These are phyloP conservation scores for Xylaria curta DNA, from an alignment of 495 filamentous ascomycete genomes.

Conservation along the genomic window DNA sequence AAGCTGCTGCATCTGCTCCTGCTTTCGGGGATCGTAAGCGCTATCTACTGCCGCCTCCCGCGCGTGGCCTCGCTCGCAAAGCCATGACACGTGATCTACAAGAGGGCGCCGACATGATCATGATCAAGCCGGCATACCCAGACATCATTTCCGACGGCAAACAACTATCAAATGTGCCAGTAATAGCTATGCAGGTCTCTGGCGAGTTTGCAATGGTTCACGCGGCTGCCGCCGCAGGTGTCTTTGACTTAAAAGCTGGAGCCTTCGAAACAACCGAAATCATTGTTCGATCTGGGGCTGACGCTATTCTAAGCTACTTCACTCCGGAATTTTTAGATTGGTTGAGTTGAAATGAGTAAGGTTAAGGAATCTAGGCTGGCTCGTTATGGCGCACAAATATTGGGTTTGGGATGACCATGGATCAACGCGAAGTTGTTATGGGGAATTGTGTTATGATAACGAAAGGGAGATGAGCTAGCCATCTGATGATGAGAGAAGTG, in stretches of 20 bases:
- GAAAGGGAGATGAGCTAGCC: background rate
- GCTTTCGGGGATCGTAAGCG: conserved; percentile 83
- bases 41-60: conserved; percentile 81
- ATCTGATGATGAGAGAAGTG: background rate
- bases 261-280: conserved; percentile 80
- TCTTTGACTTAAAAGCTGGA: conserved; percentile 83
- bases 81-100: conserved; percentile 77
- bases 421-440: background rate
- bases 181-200: conserved; percentile 82
- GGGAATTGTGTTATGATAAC: conserved; percentile 2
- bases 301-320: conserved; percentile 80
- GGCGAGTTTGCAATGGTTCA: conserved; percentile 91
- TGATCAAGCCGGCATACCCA: conserved; percentile 86
- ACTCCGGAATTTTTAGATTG: conserved; percentile 80
- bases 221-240: conserved; percentile 79
- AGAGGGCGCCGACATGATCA: conserved; percentile 85
- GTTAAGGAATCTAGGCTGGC: background rate
- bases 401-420: background rate
- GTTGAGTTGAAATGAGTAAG: conserved; percentile 41
- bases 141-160: conserved; percentile 86
- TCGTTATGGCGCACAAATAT: background rate
- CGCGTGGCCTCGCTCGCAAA: conserved; percentile 76
- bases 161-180: conserved; percentile 75
- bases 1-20: conserved; percentile 79
- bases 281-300: conserved; percentile 78